Evolutionary conservation across 257 asterid genomes (phyloP), one percentile per base, ranked within the genome.

Genomic region (Capsicum chinense): DNA sequence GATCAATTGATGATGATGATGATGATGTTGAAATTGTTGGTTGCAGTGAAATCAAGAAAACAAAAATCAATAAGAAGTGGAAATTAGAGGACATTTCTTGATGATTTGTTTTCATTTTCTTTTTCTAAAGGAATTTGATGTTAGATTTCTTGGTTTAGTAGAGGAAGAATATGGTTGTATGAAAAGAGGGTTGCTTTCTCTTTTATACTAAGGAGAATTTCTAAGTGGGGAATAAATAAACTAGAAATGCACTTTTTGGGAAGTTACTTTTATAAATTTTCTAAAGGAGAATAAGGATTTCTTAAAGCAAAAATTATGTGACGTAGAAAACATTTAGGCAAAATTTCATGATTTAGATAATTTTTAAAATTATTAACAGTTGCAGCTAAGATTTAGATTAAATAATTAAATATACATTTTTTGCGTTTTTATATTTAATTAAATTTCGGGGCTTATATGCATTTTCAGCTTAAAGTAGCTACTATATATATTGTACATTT

Each of bases 1-100:
- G 83, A 81, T 89, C 87, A 12, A 26, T 35, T 42, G 74, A 44
- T 47, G 90, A 83, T 82, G 86, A 83, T 82, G 86, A 5, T 84
- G 88, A 50, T 84, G 59, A 16, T 85, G 85, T 15, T 83, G 60
- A 56, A 66, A 58, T 7, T 5, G n/a, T 48, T 17, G 86, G 90
- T 11, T 84, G 19, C 26, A 86, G 21, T 42, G 92, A 85, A 54
- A 76, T 48, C 86, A 79, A 83, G 48, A 90, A 42, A 70, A 84
- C 47, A 83, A 86, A 52, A 81, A 89, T 57, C 3, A 88, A 54
- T 47, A 83, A 26, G 50, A 85, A 86, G 70, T 73, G 85, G 47
- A 86, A 83, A 37, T 14, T 56, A 21, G 39, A 59, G 21, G 84
- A 82, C 91, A 90, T 84, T 83, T 44, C 64, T 76, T 76, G 68